These are phyloP conservation scores for Rhizophora mangle DNA, from an alignment of 345 rosid genomes.

Conservation along the genomic window DNA sequence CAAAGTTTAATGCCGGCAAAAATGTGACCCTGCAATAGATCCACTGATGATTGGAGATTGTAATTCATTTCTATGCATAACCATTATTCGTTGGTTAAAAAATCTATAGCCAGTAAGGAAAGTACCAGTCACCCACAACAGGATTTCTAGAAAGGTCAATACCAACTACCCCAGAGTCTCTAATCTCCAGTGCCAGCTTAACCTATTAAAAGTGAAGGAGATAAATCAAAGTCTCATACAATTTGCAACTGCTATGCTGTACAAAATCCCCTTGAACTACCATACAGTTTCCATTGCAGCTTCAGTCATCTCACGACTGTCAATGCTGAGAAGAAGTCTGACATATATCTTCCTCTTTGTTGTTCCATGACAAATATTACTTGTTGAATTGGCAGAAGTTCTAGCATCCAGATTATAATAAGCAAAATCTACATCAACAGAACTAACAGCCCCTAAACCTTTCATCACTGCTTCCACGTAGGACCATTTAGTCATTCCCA, in stretches of 20 bases:
- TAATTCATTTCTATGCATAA: not conserved
- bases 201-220: constrained; percentile 41
- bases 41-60: constrained; percentile 13
- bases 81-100: not conserved
- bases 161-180: constrained; percentile 69
- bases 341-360: constrained; percentile 66
- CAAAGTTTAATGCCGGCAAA: constrained; percentile 72
- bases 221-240: constrained; percentile 3
- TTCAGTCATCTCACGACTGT: constrained; percentile 78
- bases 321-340: constrained; percentile 93
- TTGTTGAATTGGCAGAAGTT: too few relatives aligned
- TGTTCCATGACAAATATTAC: constrained; percentile 34
- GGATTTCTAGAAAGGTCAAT: constrained; percentile 98
- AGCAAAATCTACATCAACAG: constrained; percentile 59
- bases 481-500: constrained; percentile 92
- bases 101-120: not conserved
- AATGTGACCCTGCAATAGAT: constrained; percentile 60
- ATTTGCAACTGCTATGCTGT: not conserved
- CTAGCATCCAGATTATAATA: constrained; percentile 19
- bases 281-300: constrained; percentile 94
- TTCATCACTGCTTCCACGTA: constrained; percentile 86
- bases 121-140: constrained; percentile 73
- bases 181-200: constrained; percentile 83
- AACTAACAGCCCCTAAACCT: constrained; percentile 57
- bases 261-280: constrained; percentile 9